Percentiles rank a stretch among this genome's conserved stretches.
phyloP scores from a whole-genome alignment of 1,139 yeast genomes.

The Yamadazyma blattariae region DNA sequence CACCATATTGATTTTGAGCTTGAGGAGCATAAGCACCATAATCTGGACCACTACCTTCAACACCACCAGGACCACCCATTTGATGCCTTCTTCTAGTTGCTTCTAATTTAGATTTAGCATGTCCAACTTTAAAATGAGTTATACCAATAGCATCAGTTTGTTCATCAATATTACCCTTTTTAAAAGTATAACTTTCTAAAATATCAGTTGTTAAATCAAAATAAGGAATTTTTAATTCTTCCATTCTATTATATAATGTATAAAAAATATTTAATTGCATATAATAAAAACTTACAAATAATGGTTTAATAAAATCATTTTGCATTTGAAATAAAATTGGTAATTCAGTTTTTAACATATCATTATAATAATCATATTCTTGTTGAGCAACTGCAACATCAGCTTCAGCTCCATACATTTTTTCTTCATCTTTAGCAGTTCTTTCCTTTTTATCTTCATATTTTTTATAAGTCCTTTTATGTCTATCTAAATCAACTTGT shows the following conservation, averaged over 20 bases:
- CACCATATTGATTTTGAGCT: background rate
- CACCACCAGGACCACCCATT: slow-evolving; percentile 26
- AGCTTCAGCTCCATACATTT: slow-evolving; percentile 82
- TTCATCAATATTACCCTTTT: slow-evolving; percentile 91
- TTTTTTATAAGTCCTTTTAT: slow-evolving; percentile 63
- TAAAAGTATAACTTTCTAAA: slow-evolving; percentile 69
- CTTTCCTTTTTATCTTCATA: slow-evolving; percentile 80
- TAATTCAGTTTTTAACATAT: slow-evolving; percentile 84
- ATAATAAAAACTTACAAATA: slow-evolving; percentile 90
- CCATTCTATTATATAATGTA: slow-evolving; percentile 86
- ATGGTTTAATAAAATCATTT: slow-evolving; percentile 86
- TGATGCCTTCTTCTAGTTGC: slow-evolving; percentile 66
- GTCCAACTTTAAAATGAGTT: slow-evolving; percentile 87
- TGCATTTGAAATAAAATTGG: slow-evolving; percentile 86
- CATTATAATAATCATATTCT: slow-evolving; percentile 94
- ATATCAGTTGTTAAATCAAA: slow-evolving; percentile 84
- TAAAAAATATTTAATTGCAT: slow-evolving; percentile 97
- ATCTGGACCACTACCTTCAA: slow-evolving; percentile 21
- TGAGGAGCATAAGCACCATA: slow-evolving; percentile 24
- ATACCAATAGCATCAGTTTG: slow-evolving; percentile 81
- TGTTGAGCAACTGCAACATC: slow-evolving; percentile 89
- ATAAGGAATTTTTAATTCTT: slow-evolving; percentile 94
- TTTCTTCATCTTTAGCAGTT: slow-evolving; percentile 87
- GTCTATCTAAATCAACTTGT: slow-evolving; percentile 91
- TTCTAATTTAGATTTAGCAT: slow-evolving; percentile 80